Evolutionary conservation across 2,329 filamentous ascomycete species (phyloP).

Genomic region (Ascochyta lentis): DNA sequence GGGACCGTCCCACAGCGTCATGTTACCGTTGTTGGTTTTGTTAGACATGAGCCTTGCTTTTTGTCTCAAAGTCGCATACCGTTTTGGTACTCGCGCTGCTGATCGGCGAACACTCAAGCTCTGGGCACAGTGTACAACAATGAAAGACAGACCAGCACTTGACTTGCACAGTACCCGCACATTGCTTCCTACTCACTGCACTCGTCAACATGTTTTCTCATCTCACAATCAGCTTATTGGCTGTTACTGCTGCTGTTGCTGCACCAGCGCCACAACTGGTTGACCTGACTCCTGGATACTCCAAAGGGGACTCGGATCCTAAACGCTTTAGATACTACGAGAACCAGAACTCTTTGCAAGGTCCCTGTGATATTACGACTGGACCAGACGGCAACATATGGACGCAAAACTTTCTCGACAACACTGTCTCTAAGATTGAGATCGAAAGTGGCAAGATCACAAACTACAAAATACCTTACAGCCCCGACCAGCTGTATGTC

Average conservation of each 20-base stretch:
- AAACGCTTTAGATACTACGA: conserved; percentile 15
- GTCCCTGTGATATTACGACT: conserved; percentile 17
- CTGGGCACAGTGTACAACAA: not conserved
- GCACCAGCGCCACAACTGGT: conserved; percentile 13
- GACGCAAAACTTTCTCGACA: conserved; percentile 19
- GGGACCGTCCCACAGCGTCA: not conserved
- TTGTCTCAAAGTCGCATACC: conserved; percentile 1
- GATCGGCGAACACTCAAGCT: not conserved
- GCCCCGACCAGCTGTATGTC: conserved; percentile 11
- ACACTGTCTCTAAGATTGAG: conserved; percentile 16
- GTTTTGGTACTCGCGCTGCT: not conserved
- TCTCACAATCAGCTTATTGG: not conserved
- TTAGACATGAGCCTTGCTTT: not conserved
- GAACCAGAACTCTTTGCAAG: conserved; percentile 8
- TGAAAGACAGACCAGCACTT: not conserved
- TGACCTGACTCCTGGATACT: conserved; percentile 12
- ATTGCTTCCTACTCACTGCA: not conserved
- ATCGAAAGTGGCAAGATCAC: conserved; percentile 12
- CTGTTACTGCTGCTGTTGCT: not conserved
- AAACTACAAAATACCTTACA: conserved; percentile 16
- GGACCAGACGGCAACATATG: conserved; percentile 17
- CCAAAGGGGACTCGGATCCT: conserved; percentile 14
- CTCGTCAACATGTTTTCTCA: not conserved
- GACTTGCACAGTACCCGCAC: not conserved
- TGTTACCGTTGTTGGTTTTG: not conserved